phyloP scores from a whole-genome alignment of 169 alveolate species.

The Ophryocystis elektroscirrha region DNA sequence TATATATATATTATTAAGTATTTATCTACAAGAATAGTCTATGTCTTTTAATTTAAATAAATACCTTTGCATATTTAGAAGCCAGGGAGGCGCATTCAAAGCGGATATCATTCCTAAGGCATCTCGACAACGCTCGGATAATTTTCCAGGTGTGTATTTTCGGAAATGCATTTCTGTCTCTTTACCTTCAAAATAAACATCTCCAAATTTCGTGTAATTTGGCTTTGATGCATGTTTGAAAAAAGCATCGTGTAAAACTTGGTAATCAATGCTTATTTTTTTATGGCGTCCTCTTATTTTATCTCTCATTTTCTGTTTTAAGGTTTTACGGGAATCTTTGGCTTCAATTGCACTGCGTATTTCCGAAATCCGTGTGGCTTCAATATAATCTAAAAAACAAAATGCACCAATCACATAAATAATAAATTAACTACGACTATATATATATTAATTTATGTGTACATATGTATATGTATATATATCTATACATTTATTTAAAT shows the following conservation, averaged over 20 bases:
- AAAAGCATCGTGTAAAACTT: constrained; percentile 90
- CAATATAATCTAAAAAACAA: constrained; percentile 34
- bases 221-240: constrained; percentile 85
- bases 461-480: too few relatives aligned
- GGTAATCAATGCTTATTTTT: constrained; percentile 69
- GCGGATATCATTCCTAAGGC: constrained; percentile 84
- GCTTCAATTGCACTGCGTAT: constrained; percentile 61
- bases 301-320: constrained; percentile 81
- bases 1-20: too few relatives aligned
- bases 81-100: constrained; percentile 89
- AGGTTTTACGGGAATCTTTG: constrained; percentile 70
- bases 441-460: too few relatives aligned
- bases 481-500: too few relatives aligned
- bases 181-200: constrained; percentile 87
- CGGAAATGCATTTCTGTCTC: constrained; percentile 74
- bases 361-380: constrained; percentile 59
- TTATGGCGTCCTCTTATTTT: constrained; percentile 89
- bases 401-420: too few relatives aligned
- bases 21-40: too few relatives aligned
- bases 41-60: too few relatives aligned
- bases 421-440: too few relatives aligned
- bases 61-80: constrained; percentile 87
- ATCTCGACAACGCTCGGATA: constrained; percentile 65
- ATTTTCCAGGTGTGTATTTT: constrained; percentile 74
- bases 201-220: constrained; percentile 77